Conservation (phyloP, 768 basidiomycete genomes). For the Hysterangium stoloniferum region DNA sequence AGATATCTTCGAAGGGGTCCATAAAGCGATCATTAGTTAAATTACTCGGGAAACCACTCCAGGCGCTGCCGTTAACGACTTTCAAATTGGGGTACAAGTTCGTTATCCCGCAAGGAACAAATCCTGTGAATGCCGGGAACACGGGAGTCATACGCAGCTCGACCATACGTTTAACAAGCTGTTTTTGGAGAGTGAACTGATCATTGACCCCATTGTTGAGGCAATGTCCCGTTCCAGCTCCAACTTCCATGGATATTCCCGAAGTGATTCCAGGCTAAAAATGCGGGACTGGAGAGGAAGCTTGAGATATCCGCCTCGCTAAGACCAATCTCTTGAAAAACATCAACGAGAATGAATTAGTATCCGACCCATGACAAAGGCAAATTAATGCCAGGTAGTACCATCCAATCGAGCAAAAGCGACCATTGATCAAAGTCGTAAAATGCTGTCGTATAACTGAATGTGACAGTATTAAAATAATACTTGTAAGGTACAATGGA, state of each 20-base stretch:
- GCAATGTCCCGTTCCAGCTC: slow-evolving; percentile 28
- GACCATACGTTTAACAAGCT: slow-evolving; percentile 30
- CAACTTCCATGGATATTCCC: slow-evolving; percentile 37
- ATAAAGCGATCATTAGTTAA: slow-evolving; percentile 34
- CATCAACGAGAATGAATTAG: slow-evolving; percentile 29
- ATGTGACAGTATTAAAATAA: slow-evolving; percentile 37
- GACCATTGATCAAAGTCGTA: slow-evolving; percentile 34
- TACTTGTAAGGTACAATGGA: slow-evolving; percentile 34
- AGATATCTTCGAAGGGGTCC: slow-evolving; percentile 33
- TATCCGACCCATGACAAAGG: slow-evolving; percentile 37
- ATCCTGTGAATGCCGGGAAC: slow-evolving; percentile 35
- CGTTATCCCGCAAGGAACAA: slow-evolving; percentile 29
- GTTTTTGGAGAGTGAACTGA: slow-evolving; percentile 30
- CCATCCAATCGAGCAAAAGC: slow-evolving; percentile 35
- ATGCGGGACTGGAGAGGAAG: slow-evolving; percentile 33
- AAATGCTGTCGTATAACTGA: slow-evolving; percentile 33
- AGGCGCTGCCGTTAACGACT: slow-evolving; percentile 28
- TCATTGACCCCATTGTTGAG: slow-evolving; percentile 31
- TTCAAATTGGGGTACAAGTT: slow-evolving; percentile 27
- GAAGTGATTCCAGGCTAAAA: slow-evolving; percentile 36
- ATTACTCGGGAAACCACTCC: slow-evolving; percentile 27
- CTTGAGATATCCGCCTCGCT: slow-evolving; percentile 25
- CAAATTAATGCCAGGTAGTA: slow-evolving; percentile 33
- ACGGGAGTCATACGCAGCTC: slow-evolving; percentile 38
- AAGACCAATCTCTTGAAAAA: slow-evolving; percentile 32